Evolutionary conservation across 768 basidiomycete species (phyloP).

Genomic region (Albatrellus ellisii): DNA sequence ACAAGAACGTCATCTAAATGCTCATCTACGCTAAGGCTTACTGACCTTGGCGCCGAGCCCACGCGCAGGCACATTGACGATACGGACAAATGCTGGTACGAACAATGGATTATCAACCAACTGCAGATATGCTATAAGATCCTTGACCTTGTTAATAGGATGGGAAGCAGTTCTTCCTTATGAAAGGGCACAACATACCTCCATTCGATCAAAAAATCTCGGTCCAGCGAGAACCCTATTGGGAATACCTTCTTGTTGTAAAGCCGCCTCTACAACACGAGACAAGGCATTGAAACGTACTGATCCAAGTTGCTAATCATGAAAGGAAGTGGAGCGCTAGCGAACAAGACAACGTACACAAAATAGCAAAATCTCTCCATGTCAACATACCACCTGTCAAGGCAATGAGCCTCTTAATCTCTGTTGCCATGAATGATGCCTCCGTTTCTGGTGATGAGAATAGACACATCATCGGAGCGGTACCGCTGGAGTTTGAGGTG

Average conservation of each 20-base stretch:
- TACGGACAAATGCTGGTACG: slow-evolving; percentile 56
- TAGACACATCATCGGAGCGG: slow-evolving; percentile 40
- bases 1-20: neutral
- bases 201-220: slow-evolving; percentile 77
- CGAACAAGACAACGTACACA: slow-evolving; percentile 35
- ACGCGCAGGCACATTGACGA: slow-evolving; percentile 58
- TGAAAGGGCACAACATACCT: slow-evolving; percentile 28
- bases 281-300: slow-evolving; percentile 78
- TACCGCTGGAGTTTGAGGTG: slow-evolving; percentile 53
- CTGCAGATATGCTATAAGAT: slow-evolving; percentile 72
- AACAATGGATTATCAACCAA: slow-evolving; percentile 62
- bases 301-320: slow-evolving; percentile 17
- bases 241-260: slow-evolving; percentile 74
- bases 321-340: neutral
- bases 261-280: slow-evolving; percentile 55
- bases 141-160: slow-evolving; percentile 47
- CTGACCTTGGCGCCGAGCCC: slow-evolving; percentile 69
- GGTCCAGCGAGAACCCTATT: slow-evolving; percentile 65
- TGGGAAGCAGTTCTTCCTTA: neutral
- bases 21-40: neutral
- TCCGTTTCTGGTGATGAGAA: slow-evolving; percentile 51
- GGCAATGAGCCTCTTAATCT: slow-evolving; percentile 70
- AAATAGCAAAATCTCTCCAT: slow-evolving; percentile 72
- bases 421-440: slow-evolving; percentile 55
- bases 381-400: slow-evolving; percentile 55